Conservation (phyloP, 164 flowering plant genomes). For the Brasenia schreberi region DNA sequence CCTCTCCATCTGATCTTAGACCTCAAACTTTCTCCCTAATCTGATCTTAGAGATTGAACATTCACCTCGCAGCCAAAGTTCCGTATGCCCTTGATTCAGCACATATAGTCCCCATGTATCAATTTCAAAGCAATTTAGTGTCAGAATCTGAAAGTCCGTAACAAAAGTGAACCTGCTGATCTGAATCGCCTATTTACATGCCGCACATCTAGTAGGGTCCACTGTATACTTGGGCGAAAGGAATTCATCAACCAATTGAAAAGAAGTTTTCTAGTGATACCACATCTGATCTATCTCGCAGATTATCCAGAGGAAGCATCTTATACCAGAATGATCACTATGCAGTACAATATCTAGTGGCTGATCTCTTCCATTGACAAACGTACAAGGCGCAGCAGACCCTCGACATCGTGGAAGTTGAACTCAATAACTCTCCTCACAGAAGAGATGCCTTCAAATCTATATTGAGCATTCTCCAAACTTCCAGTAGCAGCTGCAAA, state of each 20-base stretch:
- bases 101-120: neutral
- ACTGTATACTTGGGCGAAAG: too few relatives aligned
- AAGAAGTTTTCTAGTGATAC: too few relatives aligned
- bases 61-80: neutral
- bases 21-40: neutral
- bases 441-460: constrained; percentile 23
- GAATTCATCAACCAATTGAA: too few relatives aligned
- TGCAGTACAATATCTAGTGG: constrained; percentile 9
- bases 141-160: too few relatives aligned
- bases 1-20: too few relatives aligned
- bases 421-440: constrained; percentile 58
- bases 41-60: neutral
- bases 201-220: too few relatives aligned
- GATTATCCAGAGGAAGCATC: neutral
- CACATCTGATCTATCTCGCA: too few relatives aligned
- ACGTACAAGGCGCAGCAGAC: constrained; percentile 45
- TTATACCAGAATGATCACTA: neutral
- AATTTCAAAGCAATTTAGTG: too few relatives aligned
- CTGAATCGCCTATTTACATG: too few relatives aligned
- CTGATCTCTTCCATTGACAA: constrained; percentile 47
- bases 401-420: constrained; percentile 68
- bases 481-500: constrained; percentile 38
- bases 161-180: too few relatives aligned
- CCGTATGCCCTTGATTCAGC: neutral
- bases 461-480: constrained; percentile 22